phyloP scores from a whole-genome alignment of 2,329 filamentous ascomycete species.

The Alternaria solani region DNA sequence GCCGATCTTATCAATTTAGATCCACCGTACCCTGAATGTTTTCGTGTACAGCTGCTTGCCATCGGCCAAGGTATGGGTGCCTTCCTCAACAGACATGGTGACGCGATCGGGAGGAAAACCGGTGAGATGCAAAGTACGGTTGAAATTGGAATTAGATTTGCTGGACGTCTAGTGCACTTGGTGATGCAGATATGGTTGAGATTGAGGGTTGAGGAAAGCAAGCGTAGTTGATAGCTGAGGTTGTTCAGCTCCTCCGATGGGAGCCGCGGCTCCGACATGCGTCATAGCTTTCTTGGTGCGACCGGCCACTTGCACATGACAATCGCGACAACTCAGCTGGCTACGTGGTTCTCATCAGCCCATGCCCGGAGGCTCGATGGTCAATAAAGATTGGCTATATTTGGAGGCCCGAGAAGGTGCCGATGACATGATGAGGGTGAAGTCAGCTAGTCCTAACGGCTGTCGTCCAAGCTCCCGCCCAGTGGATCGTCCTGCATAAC shows the following conservation, averaged over 20 bases:
- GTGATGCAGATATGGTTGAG: neutral
- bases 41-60: conserved; percentile 67
- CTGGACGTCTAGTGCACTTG: neutral
- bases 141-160: neutral
- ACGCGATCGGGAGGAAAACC: neutral
- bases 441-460: conserved; percentile 14
- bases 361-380: neutral
- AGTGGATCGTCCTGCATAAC: conserved; percentile 23
- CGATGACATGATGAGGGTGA: conserved; percentile 3
- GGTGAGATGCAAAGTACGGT: neutral
- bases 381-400: conserved; percentile 1
- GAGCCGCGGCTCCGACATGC: conserved; percentile 22
- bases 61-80: conserved; percentile 61
- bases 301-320: conserved; percentile 2
- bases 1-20: conserved; percentile 7
- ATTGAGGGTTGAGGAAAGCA: neutral
- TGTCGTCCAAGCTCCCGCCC: conserved; percentile 23
- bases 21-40: conserved; percentile 62
- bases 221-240: conserved; percentile 5
- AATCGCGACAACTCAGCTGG: neutral
- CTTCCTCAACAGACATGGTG: conserved; percentile 58
- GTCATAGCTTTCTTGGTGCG: conserved; percentile 16
- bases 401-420: conserved; percentile 5
- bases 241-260: conserved; percentile 4
- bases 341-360: neutral